These are phyloP conservation scores for Suhomyces panamericanus DNA, from an alignment of 1,139 yeast genomes.

Conservation along the genomic window DNA sequence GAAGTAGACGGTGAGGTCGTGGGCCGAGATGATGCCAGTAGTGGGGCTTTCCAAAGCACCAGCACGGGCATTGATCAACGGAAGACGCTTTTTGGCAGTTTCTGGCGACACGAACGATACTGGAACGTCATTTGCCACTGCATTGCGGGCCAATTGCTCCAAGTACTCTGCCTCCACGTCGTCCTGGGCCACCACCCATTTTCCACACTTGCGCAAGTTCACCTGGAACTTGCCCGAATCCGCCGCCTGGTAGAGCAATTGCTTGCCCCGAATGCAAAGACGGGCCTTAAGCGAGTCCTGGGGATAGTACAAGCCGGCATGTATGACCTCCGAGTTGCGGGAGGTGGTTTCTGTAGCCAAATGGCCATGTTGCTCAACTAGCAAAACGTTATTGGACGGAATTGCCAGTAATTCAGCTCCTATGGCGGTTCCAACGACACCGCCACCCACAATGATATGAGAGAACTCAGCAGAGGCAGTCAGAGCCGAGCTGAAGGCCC, in stretches of 20 bases:
- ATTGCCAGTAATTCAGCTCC: conserved; percentile 63
- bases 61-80: conserved; percentile 59
- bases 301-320: conserved; percentile 87
- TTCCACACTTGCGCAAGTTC: conserved; percentile 67
- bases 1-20: conserved; percentile 64
- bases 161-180: conserved; percentile 62
- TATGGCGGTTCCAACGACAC: conserved; percentile 81
- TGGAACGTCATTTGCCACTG: conserved; percentile 55
- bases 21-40: conserved; percentile 84
- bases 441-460: conserved; percentile 85
- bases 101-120: conserved; percentile 52
- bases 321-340: conserved; percentile 88
- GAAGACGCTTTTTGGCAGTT: conserved; percentile 53
- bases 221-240: conserved; percentile 50
- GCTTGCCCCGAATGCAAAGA: conserved; percentile 74
- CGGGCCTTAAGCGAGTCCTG: conserved; percentile 61
- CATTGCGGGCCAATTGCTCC: conserved; percentile 50
- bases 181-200: conserved; percentile 84
- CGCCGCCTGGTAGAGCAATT: conserved; percentile 54
- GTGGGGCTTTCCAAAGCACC: conserved; percentile 78
- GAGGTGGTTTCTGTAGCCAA: conserved; percentile 82
- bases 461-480: conserved; percentile 54
- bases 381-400: conserved; percentile 50
- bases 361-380: conserved; percentile 65
- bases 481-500: background rate